Evolutionary conservation across 768 basidiomycete species (phyloP), one percentile per base, ranked within the genome.

Genomic region (Podaxis sp.): DNA sequence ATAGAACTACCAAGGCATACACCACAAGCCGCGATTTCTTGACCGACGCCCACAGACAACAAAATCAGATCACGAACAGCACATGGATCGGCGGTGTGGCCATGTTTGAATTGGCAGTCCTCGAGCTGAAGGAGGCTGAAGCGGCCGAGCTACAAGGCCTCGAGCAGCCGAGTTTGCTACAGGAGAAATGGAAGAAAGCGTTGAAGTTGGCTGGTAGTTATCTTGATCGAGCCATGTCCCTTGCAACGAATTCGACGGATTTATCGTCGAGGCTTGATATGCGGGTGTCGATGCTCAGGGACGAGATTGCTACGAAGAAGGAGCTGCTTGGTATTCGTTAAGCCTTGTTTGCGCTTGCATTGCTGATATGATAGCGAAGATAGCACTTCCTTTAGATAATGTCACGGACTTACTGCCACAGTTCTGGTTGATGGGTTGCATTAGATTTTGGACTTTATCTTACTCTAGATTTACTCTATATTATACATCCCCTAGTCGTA

Each of bases 71-170:
- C 37, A 73, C 77, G n/a, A 75, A 80, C 35, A 86, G 80, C 63
- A 85, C 82, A 0, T 92, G 90, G 90, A 81, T 90, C 4, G 77
- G 76, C 0, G 84, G 87, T 2, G 78, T 90, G 2, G 80, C 88
- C 13, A 74, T 80, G 67, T 90, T 90, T 59, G 90, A 92, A 70
- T 72, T 86, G 11, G 86, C 88, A 0, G 87, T 90, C 37, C 66
- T 88, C n/a, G 86, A 88, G 61, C 72, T 92, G 67, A 84, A 82
- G 70, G 83, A 87, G 63, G 75, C 76, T 5, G 79, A 82, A 53
- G 71, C 69, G 0, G 68, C 58, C 44, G 73, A 70, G 40, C 13
- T 38, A 16, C 36, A 35, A 32, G 55, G 23, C 2, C 16, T 11
- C 21, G 50, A 61, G 9, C 48, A 23, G 32, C 64, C 65, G 53